Percentiles rank a stretch among this genome's conserved stretches.
These are phyloP conservation scores for Candida pseudoviswanathii DNA, from an alignment of 1,139 yeast species.

Conservation along the genomic window DNA sequence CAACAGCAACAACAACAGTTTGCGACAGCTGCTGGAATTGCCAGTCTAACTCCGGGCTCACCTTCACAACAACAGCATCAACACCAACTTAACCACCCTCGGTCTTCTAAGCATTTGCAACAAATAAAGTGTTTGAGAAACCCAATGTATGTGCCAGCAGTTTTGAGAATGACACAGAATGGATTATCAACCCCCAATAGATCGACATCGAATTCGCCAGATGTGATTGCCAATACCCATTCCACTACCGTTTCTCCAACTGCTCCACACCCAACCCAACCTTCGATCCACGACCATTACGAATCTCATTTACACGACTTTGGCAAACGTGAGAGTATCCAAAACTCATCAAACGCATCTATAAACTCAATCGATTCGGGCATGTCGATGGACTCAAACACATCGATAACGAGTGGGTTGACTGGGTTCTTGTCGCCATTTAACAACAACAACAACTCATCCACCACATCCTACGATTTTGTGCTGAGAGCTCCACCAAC, in stretches of 20 bases:
- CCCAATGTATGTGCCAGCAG: constrained; percentile 91
- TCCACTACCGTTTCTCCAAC: constrained; percentile 1
- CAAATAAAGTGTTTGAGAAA: constrained; percentile 74
- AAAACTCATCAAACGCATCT: constrained; percentile 27
- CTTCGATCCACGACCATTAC: constrained; percentile 12
- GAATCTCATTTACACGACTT: constrained; percentile 16
- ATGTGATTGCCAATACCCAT: constrained; percentile 51
- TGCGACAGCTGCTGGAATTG: constrained; percentile 12
- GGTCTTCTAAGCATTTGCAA: constrained; percentile 33
- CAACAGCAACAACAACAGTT: not conserved
- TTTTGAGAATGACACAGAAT: constrained; percentile 55
- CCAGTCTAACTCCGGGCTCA: constrained; percentile 14
- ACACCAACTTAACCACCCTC: constrained; percentile 10
- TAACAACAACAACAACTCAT: constrained; percentile 15
- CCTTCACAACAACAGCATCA: constrained; percentile 11
- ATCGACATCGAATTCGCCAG: constrained; percentile 49
- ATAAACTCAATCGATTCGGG: constrained; percentile 40
- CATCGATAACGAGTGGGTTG: constrained; percentile 18
- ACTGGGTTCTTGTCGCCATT: constrained; percentile 12
- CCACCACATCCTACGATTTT: constrained; percentile 29
- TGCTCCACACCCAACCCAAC: constrained; percentile 8
- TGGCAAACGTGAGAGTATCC: constrained; percentile 7
- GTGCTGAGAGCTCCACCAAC: constrained; percentile 53
- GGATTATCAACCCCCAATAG: constrained; percentile 15
- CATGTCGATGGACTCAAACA: constrained; percentile 32